These are phyloP conservation scores for Ascomycota sp. DNA, from an alignment of 2,329 filamentous ascomycete species.

Conservation along the genomic window DNA sequence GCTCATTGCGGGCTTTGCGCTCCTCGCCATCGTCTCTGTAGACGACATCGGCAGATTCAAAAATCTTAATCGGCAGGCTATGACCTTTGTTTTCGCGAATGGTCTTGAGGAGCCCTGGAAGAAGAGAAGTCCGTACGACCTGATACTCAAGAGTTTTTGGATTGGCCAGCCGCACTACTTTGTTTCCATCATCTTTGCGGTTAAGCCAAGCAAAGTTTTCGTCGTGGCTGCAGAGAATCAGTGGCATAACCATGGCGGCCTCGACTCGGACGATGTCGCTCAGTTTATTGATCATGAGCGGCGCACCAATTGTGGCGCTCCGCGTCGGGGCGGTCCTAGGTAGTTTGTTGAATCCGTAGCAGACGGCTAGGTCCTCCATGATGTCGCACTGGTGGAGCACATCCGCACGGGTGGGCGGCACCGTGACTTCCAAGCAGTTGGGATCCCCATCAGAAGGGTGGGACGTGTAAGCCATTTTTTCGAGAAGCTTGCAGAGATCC, in stretches of 20 bases:
- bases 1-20: constrained; percentile 76
- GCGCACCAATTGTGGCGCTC: constrained; percentile 67
- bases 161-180: constrained; percentile 70
- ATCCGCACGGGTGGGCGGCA: constrained; percentile 81
- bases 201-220: constrained; percentile 97
- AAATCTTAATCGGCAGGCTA: constrained; percentile 74
- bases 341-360: constrained; percentile 93
- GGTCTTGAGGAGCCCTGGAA: constrained; percentile 82
- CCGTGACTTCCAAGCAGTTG: constrained; percentile 58
- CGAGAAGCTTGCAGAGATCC: constrained; percentile 58
- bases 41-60: constrained; percentile 77
- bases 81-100: constrained; percentile 86
- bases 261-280: constrained; percentile 78
- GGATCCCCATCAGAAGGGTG: constrained; percentile 48
- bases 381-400: constrained; percentile 93
- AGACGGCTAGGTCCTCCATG: constrained; percentile 95
- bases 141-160: constrained; percentile 90
- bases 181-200: constrained; percentile 67
- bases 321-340: constrained; percentile 74
- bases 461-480: constrained; percentile 76
- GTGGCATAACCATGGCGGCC: constrained; percentile 81
- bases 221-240: constrained; percentile 92
- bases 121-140: constrained; percentile 67
- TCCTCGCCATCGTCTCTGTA: constrained; percentile 72
- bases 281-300: constrained; percentile 84